Base-by-base conservation (phyloP, 768 basidiomycete genomes). In the Gloeophyllum trabeum region DNA sequence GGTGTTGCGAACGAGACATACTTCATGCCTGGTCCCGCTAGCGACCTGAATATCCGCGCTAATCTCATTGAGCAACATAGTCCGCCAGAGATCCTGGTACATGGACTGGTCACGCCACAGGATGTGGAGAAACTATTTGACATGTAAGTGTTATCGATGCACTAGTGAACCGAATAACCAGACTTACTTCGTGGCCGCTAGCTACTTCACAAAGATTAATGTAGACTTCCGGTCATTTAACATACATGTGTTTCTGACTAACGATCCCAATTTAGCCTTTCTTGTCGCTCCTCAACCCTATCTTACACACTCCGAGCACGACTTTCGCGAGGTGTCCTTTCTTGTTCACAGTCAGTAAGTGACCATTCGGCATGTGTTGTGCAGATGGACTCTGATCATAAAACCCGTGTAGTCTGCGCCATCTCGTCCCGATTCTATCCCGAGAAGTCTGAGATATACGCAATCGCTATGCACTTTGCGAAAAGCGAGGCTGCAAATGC, bases 381-480 rank as follows among this genome's bases (percentile, higher is more conserved):
- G n/a, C n/a, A n/a, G n/a, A n/a, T n/a, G n/a, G n/a, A n/a, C n/a
- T 5, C 42, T 21, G 10, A n/a, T 25, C 12, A 20, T 14, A 32
- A 48, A n/a, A n/a, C n/a, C n/a, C n/a, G n/a, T n/a, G n/a, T 51
- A 82, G 82, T 94, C 34, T 93, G 89, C 48, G 89, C 90, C 5
- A 78, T 91, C 37, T 80, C 89, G 0, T 88, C 88, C 1, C 67
- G 89, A 30, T 91, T 86, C 56, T 80, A 85, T 51, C 49, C 66
- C 1, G 81, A 82, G 43, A 85, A 85, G 51, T 82, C 84, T 0
- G 83, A 87, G 54, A 80, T 93, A 28, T 88, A 89, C 50, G 80
- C 82, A 1, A 80, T 88, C 44, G 86, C 86, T 6, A 89, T 89
- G 86, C 85, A 88, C 54, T 89, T 88, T 46, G 86, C 86, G 2